Base-by-base conservation (phyloP, 75 land plant species). In the Sequoiadendron giganteum region DNA sequence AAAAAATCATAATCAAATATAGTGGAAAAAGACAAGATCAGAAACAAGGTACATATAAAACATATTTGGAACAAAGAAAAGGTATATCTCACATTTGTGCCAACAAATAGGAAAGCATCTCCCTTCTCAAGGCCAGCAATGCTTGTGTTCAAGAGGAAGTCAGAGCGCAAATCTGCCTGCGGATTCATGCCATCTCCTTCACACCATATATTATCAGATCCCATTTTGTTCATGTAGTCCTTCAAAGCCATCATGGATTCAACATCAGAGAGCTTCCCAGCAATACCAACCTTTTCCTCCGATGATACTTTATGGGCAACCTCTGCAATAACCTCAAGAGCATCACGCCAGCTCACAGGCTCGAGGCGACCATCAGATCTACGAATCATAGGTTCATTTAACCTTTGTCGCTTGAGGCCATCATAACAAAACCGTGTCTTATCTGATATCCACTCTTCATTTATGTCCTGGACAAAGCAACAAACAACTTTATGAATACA, bases 361-460 rank as follows among this genome's bases (percentile, higher is more conserved):
- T 97, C 93, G 88, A 98, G 94, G 45, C 93, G 95, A 28, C 99
- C 99, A 90, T 98, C 96, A 76, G 95, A 87, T 55, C 95, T 92
- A 40, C 99, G 97, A 83, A 97, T 95, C 99, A 98, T 98, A 5
- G 99, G 99, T 40, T 98, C 99, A 91, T 94, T 98, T 84, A 98
- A 84, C 42, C 99, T 89, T 89, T 98, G 99, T n/a, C 99, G 94
- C 87, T 98, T 97, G 70, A 98, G 90, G 39, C 99, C 99, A 93
- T 98, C 99, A 89, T 98, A 98, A 86, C 91, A 97, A 88, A 98
- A 98, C 83, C 99, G 95, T 45, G 99, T 93, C 68, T 98, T 98
- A 89, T 98, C 99, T 81, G 99, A 97, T 81, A 98, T 94, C 99
- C 99, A 98, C 90, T 98, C 99, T 85, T 98, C 99, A 92, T 98